These are phyloP conservation scores for Cucumis hystrix DNA, from an alignment of 306 rosid genomes.

Conservation along the genomic window DNA sequence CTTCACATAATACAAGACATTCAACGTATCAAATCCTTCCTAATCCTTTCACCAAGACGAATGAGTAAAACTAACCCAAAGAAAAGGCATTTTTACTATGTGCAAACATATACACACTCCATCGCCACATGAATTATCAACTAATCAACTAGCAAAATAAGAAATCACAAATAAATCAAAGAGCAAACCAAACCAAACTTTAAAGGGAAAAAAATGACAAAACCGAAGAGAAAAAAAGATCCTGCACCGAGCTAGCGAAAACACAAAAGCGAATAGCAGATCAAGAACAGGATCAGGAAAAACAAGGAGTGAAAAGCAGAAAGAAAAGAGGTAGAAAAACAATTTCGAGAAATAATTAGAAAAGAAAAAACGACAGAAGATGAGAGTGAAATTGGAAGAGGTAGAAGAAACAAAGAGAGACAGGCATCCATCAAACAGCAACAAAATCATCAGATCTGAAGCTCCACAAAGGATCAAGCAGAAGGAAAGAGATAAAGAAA, in stretches of 20 bases:
- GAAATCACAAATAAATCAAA: not conserved
- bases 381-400: not conserved
- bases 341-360: not conserved
- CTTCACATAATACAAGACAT: not conserved
- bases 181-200: not conserved
- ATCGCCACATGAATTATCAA: not conserved
- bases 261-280: not conserved
- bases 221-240: not conserved
- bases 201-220: not conserved
- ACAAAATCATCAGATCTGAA: conserved; percentile 4
- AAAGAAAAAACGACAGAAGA: not conserved
- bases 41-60: not conserved
- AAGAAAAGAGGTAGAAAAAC: not conserved
- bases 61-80: not conserved
- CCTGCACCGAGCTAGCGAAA: not conserved
- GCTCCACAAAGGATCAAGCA: conserved; percentile 1
- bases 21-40: not conserved
- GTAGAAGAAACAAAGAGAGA: not conserved
- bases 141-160: not conserved
- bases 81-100: not conserved
- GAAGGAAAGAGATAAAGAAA: not conserved
- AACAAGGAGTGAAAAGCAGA: not conserved
- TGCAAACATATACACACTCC: not conserved
- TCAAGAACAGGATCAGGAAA: not conserved
- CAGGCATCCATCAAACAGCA: not conserved